Percentiles rank a stretch among this genome's conserved stretches.
These are phyloP conservation scores for Pythium aquatile DNA, from an alignment of 352 stramenopile genomes.

Conservation along the genomic window DNA sequence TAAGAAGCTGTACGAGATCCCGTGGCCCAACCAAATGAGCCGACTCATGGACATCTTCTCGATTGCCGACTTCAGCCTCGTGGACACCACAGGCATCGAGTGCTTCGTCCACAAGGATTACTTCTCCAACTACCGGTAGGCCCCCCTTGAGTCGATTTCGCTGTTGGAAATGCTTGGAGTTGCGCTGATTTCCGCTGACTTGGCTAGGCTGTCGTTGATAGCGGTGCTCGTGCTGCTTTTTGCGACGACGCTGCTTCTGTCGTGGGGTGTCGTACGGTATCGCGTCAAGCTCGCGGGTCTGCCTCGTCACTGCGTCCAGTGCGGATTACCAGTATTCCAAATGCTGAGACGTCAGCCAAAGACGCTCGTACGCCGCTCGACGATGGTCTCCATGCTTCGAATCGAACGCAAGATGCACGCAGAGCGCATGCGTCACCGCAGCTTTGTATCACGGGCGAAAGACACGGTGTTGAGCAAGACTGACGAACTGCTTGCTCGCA, in stretches of 20 bases:
- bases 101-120: constrained; percentile 66
- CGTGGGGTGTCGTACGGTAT: constrained; percentile 56
- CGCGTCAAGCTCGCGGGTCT: constrained; percentile 52
- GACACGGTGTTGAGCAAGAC: constrained; percentile 17
- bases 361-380: constrained; percentile 33
- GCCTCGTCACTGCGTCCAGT: constrained; percentile 57
- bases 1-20: constrained; percentile 73
- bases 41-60: constrained; percentile 66
- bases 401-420: constrained; percentile 31
- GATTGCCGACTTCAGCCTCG: constrained; percentile 65
- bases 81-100: constrained; percentile 63
- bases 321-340: constrained; percentile 57
- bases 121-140: constrained; percentile 56
- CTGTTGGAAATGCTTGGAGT: background rate
- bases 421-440: constrained; percentile 19
- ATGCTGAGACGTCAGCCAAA: constrained; percentile 32
- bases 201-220: constrained; percentile 39
- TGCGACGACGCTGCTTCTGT: constrained; percentile 35
- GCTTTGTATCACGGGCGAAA: constrained; percentile 32
- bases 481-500: constrained; percentile 10
- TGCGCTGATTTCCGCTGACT: background rate
- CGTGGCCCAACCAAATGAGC: constrained; percentile 59
- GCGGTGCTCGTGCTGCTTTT: constrained; percentile 41
- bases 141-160: background rate
- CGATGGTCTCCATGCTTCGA: constrained; percentile 46